Evolutionary conservation across 495 filamentous ascomycete genomes (phyloP), one percentile per base, ranked within the genome.

Genomic region (Xanthoparmelia taractica): DNA sequence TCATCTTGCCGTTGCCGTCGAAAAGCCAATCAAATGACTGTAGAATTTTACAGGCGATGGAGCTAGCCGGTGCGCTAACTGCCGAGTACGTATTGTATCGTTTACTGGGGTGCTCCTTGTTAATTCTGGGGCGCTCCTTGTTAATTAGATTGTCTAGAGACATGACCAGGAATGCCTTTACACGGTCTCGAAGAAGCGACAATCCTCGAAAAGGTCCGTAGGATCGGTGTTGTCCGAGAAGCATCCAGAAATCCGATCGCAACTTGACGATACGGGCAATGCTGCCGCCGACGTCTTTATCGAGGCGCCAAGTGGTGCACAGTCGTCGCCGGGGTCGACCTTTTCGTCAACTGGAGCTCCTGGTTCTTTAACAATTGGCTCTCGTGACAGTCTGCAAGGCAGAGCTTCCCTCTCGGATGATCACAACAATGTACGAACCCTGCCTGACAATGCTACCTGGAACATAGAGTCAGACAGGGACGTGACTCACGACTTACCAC

Each of bases 111-210:
- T n/a, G n/a, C n/a, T n/a, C n/a, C n/a, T n/a, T n/a, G n/a, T n/a
- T n/a, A n/a, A n/a, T n/a, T n/a, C n/a, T n/a, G n/a, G n/a, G n/a
- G n/a, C n/a, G n/a, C n/a, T n/a, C n/a, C n/a, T n/a, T n/a, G n/a
- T n/a, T n/a, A n/a, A n/a, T n/a, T 38, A 5, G 33, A n/a, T 38
- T 25, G 18, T 20, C 6, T 38, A 58, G 55, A 58, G 55, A 11
- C 55, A 58, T 38, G 31, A 58, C 34, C 17, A 58, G 15, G 55
- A 58, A n/a, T 58, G 55, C 34, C 55, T 38, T 17, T 58, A 58
- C 55, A 18, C 4, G 34, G 18, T n/a, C 5, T 58, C 55, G 33
- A 58, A 37, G 34, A 58, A 58, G 12, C 55, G 55, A 58, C 55
- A 38, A 58, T 25, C 33, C 55, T n/a, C n/a, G n/a, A 58, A 11